phyloP scores from a whole-genome alignment of 139 green algal genomes.

The Pseudopediastrum boryanum region DNA sequence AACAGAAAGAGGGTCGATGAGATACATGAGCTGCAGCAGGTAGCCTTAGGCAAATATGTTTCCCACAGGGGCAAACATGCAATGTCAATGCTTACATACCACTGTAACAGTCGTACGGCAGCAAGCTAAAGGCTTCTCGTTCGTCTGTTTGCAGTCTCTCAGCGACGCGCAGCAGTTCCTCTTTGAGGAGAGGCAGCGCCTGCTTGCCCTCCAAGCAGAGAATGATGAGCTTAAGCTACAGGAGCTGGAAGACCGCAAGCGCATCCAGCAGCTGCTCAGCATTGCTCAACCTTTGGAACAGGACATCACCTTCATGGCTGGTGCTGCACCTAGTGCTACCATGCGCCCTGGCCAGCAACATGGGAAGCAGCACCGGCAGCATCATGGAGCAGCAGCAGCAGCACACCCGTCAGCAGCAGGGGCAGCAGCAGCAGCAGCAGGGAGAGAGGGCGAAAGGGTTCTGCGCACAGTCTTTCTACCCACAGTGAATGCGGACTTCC shows the following conservation, averaged over 20 bases:
- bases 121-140: no score
- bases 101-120: not conserved
- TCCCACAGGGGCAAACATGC: no score
- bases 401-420: not conserved
- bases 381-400: not conserved
- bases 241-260: slow-evolving; percentile 75
- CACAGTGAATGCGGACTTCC: slow-evolving; percentile 64
- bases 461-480: slow-evolving; percentile 74
- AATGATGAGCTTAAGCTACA: slow-evolving; percentile 85
- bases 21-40: slow-evolving; percentile 85
- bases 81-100: not conserved
- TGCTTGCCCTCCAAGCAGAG: slow-evolving; percentile 81
- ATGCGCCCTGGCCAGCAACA: slow-evolving; percentile 1
- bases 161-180: slow-evolving; percentile 83
- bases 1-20: slow-evolving; percentile 76
- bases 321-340: slow-evolving; percentile 12
- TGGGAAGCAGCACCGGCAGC: not conserved
- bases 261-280: slow-evolving; percentile 81
- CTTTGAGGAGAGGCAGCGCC: slow-evolving; percentile 85
- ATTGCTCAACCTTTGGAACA: slow-evolving; percentile 61
- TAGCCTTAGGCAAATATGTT: no score
- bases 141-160: slow-evolving; percentile 65
- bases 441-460: slow-evolving; percentile 36
- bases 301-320: slow-evolving; percentile 58
- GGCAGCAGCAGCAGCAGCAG: not conserved